Base-by-base conservation (phyloP, 306 rosid genomes). In the barrel medic (Medicago truncatula) region DNA sequence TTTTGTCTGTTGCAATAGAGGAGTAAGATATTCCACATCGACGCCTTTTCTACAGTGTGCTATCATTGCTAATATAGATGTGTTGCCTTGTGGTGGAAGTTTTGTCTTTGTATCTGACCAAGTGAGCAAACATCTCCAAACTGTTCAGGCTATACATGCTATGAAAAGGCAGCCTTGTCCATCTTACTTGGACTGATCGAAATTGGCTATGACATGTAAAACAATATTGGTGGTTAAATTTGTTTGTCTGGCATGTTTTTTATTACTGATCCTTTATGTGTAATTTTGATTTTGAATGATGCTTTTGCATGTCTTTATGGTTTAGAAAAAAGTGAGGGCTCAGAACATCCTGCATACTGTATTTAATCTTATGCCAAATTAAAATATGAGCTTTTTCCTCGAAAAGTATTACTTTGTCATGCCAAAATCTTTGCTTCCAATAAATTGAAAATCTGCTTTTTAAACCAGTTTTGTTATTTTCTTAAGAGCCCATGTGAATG, bases 141-240 rank as follows among this genome's bases (percentile, higher is more conserved):
- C 41, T 39, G 31, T 63, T 56, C 67, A 12, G 69, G 76, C 18
- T 69, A 64, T 77, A 14, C 76, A 60, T 70, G 71, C 65, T 52
- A 60, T 60, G 34, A 17, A 60, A 20, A 18, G 52, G 52, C 20
- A 54, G 40, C 53, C 65, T 14, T 23, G 23, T 14, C 64, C 64
- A 59, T 59, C 10, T 23, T 59, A 59, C 36, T 5, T 4, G 64
- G 39, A 23, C 38, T 2, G 63, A 25, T 59, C 4, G 31, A 56
- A 3, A 9, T 56, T 17, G 4, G 4, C 50, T 11, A 46, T 13
- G 52, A 21, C 59, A 20, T 56, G 62, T 56, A 18, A 56, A 56
- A 18, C 62, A 56, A 9, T 56, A 14, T 18, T 56, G 6, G 1
- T 56, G 20, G 31, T 56, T 20, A 20, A 56, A 18, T 18, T 56